Base-by-base conservation (phyloP, 2,329 filamentous ascomycete species). In the Neocucurbitaria cava region DNA sequence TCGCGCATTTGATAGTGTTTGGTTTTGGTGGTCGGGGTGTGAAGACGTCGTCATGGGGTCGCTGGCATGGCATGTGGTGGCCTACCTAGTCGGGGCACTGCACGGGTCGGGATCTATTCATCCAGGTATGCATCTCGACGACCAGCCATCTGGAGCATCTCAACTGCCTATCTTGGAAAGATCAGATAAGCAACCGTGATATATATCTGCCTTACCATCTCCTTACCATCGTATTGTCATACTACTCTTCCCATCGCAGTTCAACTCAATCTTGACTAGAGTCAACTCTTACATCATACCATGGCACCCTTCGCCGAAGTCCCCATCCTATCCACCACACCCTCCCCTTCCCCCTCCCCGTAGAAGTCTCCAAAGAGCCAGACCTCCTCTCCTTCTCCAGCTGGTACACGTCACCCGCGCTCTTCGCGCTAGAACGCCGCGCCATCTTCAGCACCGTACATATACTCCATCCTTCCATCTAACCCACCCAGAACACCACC, bases 371-470 rank as follows among this genome's bases (percentile, higher is more conserved):
- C 9, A 78, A 79, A 55, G 77, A 79, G 54, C 69, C 74, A 0
- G 75, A 78, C 15, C 71, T 78, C 18, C 75, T 77, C 11, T 59
- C 68, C 18, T 75, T 77, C 11, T 59, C 68, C 17, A 67, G 64
- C 40, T 74, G 71, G 71, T 72, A 61, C 43, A 75, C 65, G 6
- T 73, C 73, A 9, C 67, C 64, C 1, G 67, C 74, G 4, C 59
- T 77, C 3, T 82, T 77, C 54, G 68, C 76, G 8, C 68, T 82
- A 2, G 80, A 83, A 59, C 73, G 73, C 35, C 75, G 81, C 28
- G 79, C 79, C 1, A 72, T 83, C 21, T 80, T 82, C 60, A 79
- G 77, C 60, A 80, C 80, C 66, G 79, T 17, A 30, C 28, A 20
- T 18, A 11, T 20, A 39, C 31, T 42, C 18, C 31, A n/a, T n/a